Evolutionary conservation across 1,284 basidiomycete species (phyloP), one percentile per base, ranked within the genome.

Genomic region (Sanguinoderma infundibulare): DNA sequence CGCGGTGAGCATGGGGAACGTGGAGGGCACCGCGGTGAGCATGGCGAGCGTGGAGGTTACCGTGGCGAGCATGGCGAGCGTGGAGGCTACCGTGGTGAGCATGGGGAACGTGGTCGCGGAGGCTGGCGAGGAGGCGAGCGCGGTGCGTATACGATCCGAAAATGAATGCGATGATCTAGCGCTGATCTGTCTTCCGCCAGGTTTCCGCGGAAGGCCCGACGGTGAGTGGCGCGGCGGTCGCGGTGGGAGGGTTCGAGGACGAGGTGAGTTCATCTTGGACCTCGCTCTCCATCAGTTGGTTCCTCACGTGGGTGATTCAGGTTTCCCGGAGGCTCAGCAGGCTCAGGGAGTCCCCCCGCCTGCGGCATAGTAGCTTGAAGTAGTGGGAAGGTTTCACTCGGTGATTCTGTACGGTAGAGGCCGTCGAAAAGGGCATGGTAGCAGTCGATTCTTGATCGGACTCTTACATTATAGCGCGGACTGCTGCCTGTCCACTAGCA

Each of bases 221-320:
- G 76, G 75, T 5, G 79, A 78, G 8, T 78, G 80, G 75, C 74
- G 80, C 34, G 73, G 73, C 2, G 77, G 78, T 17, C 76, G 81
- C 39, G 78, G 80, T 53, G 79, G 80, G 2, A 75, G 82, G 22
- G 78, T 80, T 0, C 77, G 82, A 50, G 82, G 79, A 50, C 72
- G 75, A 36, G 74, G 76, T 71, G 46, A 62, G 70, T 52, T 17
- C 36, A 44, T 40, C 20, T 26, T 44, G 17, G 39, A 40, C n/a
- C 12, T 52, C 38, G 24, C 24, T 36, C 36, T 24, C 5, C 17
- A 42, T 22, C 24, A 40, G 3, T 5, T n/a, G 10, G 17, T 26
- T 22, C 12, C 44, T 57, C 14, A 57, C n/a, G 12, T 35, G 9
- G 20, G 15, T 49, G 15, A 26, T 34, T 5, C 55, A 67, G 65